Evolutionary conservation across 495 filamentous ascomycete genomes (phyloP), one percentile per base, ranked within the genome.

Genomic region (Aspergillus funiculosus): DNA sequence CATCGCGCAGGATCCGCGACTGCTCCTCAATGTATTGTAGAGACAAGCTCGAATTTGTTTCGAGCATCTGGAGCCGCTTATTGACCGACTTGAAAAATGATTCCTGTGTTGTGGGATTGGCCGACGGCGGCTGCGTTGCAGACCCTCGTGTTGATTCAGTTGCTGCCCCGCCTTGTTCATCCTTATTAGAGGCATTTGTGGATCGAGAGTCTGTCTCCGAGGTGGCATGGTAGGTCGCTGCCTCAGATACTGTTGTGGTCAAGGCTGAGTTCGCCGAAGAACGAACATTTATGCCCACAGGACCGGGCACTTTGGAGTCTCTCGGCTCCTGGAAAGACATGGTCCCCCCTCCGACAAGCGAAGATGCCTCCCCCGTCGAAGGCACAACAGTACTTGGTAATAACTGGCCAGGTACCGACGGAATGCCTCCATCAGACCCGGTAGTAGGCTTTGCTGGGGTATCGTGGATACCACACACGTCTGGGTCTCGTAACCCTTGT

Each of bases 21-120:
- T 98, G 92, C 39, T 92, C 86, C 67, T 96, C 90, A 52, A 98
- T 96, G 59, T 97, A 98, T 54, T 94, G 86, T 2, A 98, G 76
- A 0, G 89, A 95, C 20, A 98, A 73, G 2, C 89, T 92, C 5
- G 87, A 87, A 63, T 97, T 96, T 15, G 87, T 78, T 63, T 98
- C 92, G 10, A 98, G 82, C 49, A 85, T 78, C 54, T 89, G 85
- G 5, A 98, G 78, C 28, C 92, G 86, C 60, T 96, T 95, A 49
- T 88, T 86, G 4, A 98, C 82, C 5, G 87, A 87, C 64, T 97
- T 97, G 76, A 95, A 98, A 68, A 98, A 97, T 6, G 84, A 89
- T 62, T 96, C 92, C 66, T 98, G 92, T 3, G 88, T 91, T 0
- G 88, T 89, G 8, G 91, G 90, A 13, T 77, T 80, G 2, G 87